Evolutionary conservation across 1,139 yeast genomes (phyloP).

Genomic region (Geotrichum candidum): DNA sequence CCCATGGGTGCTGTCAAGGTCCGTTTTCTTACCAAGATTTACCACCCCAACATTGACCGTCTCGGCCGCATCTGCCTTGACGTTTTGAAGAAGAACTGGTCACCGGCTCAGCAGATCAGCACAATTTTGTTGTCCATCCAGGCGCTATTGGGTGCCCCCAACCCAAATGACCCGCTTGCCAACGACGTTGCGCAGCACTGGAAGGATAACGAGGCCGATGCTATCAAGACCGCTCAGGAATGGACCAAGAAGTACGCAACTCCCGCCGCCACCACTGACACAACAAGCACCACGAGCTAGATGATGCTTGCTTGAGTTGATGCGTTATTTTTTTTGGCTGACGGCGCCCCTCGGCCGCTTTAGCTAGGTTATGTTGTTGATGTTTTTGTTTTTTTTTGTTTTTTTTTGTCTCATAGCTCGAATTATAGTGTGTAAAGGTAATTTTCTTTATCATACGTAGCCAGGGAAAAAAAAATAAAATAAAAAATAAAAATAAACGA

Average conservation of each 20-base stretch:
- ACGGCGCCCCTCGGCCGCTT: not conserved
- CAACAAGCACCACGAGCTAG: not conserved
- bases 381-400: too few species aligned
- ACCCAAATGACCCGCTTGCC: conserved; percentile 97
- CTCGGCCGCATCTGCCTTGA: conserved; percentile 93
- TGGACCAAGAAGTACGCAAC: conserved; percentile 74
- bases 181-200: conserved; percentile 97
- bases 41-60: conserved; percentile 94
- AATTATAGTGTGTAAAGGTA: too few species aligned
- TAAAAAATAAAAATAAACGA: too few species aligned
- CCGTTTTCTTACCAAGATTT: conserved; percentile 83
- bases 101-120: conserved; percentile 95
- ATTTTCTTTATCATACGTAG: too few species aligned
- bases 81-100: conserved; percentile 83
- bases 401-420: too few species aligned
- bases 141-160: conserved; percentile 91
- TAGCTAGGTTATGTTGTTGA: not conserved
- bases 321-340: not conserved
- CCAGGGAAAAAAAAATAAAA: too few species aligned
- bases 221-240: conserved; percentile 75
- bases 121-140: conserved; percentile 90
- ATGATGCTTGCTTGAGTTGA: not conserved
- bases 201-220: conserved; percentile 78
- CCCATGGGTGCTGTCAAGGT: conserved; percentile 95
- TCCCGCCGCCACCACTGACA: not conserved